Evolutionary conservation across 23 red algal genomes (phyloP), one percentile per base, ranked within the genome.

Genomic region (Rhodosorus marinus): DNA sequence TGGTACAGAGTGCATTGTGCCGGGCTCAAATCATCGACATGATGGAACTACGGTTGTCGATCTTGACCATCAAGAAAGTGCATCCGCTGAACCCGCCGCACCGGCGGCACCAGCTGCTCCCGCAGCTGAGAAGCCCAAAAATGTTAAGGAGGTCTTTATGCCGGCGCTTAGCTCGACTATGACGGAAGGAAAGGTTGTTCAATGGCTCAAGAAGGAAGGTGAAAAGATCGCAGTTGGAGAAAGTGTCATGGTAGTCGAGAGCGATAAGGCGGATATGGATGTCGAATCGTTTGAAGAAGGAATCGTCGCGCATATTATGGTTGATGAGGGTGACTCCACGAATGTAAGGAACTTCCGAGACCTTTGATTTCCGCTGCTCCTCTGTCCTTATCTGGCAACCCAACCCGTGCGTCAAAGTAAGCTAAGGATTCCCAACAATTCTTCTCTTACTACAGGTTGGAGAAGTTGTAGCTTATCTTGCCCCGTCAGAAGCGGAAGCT

Each of bases 251-350:
- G 77, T 85, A n/a, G 90, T 85, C 4, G 79, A 98, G 60, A 83
- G 75, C 17, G 90, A 98, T 55, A 98, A 98, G 72, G 78, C 78
- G 6, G 77, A 84, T 43, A 98, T 98, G 90, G 90, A 98, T 35
- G 78, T 84, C 23, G 90, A 98, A 48, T 56, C 90, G 22, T 98
- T 84, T 34, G 90, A 98, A 15, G 33, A 42, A 8, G 90, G 90
- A 30, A 81, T 41, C 33, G 47, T 98, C 30, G 77, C 90, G 19
- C 62, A 78, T 47, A 59, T 98, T 32, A 36, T 35, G n/a, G 51
- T 80, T 27, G 58, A 72, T 11, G 66, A 52, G 6, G 90, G 81
- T 47, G 58, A 33, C 26, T n/a, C n/a, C n/a, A n/a, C n/a, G n/a
- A n/a, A n/a, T n/a, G n/a, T n/a, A n/a, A n/a, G n/a, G n/a, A n/a